Conservation (phyloP, 2,329 filamentous ascomycete species). For the Furcasterigmium furcatum region DNA sequence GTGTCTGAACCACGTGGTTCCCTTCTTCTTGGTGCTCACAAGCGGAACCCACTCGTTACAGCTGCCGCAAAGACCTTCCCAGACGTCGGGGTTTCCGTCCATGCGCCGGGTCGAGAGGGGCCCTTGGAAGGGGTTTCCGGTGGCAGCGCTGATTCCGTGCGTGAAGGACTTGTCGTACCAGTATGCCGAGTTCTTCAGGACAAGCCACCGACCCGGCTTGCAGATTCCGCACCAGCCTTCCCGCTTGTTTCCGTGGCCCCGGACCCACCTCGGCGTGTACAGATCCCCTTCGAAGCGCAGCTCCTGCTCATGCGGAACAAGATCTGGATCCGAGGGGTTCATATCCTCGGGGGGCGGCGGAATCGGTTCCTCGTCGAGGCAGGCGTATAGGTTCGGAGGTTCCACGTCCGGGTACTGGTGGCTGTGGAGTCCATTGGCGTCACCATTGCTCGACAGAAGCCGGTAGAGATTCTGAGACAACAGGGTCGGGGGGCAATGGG, state of each 20-base stretch:
- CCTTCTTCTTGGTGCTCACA: conserved; percentile 85
- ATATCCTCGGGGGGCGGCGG: conserved; percentile 77
- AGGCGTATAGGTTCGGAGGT: conserved; percentile 73
- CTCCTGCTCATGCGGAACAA: conserved; percentile 76
- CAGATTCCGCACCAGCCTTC: conserved; percentile 90
- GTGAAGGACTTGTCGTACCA: conserved; percentile 94
- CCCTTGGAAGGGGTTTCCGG: conserved; percentile 73
- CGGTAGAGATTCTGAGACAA: conserved; percentile 72
- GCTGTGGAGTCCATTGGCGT: conserved; percentile 62
- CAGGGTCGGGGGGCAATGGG: conserved; percentile 48
- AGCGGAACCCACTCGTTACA: conserved; percentile 80
- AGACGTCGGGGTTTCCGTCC: conserved; percentile 77
- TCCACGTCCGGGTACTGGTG: conserved; percentile 75
- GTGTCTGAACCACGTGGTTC: conserved; percentile 88
- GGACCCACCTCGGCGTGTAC: conserved; percentile 81
- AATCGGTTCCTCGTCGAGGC: conserved; percentile 69
- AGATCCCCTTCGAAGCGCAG: conserved; percentile 76
- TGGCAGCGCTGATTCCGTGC: conserved; percentile 80
- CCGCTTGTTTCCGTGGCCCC: conserved; percentile 81
- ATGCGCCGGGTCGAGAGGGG: conserved; percentile 73
- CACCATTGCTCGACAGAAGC: conserved; percentile 72
- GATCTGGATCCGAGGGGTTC: conserved; percentile 72
- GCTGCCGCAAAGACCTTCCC: conserved; percentile 75
- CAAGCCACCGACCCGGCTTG: conserved; percentile 81
- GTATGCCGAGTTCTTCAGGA: conserved; percentile 85